Conservation (phyloP, 2,329 filamentous ascomycete genomes). For the Coniochaeta ligniaria region DNA sequence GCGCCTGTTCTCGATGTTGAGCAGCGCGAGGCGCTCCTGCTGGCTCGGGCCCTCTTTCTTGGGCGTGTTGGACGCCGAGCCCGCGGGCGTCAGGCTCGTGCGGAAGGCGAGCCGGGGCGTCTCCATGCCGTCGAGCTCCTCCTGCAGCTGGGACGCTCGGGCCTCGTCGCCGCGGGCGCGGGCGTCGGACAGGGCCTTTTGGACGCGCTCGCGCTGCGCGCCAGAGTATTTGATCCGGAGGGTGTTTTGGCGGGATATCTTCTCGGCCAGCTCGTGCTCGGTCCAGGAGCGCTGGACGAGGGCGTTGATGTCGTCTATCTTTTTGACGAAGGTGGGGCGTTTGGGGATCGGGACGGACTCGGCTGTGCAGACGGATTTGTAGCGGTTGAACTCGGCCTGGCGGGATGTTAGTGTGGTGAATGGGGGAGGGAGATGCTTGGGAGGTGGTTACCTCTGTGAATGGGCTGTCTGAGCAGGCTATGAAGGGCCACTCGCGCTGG, state of each 20-base stretch:
- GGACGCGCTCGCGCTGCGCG: slow-evolving; percentile 60
- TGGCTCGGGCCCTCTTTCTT: slow-evolving; percentile 48
- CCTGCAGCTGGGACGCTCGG: slow-evolving; percentile 44
- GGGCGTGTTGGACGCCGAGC: slow-evolving; percentile 35
- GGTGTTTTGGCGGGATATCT: slow-evolving; percentile 64
- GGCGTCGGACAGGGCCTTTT: slow-evolving; percentile 60
- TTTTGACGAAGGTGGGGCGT: slow-evolving; percentile 59
- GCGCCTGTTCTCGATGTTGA: slow-evolving; percentile 79
- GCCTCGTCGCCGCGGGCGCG: slow-evolving; percentile 55
- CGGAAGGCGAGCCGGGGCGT: slow-evolving; percentile 68
- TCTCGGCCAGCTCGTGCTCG: slow-evolving; percentile 72
- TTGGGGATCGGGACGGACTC: slow-evolving; percentile 70
- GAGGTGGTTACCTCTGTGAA: slow-evolving; percentile 67
- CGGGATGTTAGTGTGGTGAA: slow-evolving; percentile 12
- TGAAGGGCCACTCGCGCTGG: slow-evolving; percentile 81
- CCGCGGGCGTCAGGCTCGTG: slow-evolving; percentile 50
- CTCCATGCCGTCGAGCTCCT: slow-evolving; percentile 55
- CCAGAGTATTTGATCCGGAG: slow-evolving; percentile 61
- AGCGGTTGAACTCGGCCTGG: slow-evolving; percentile 73
- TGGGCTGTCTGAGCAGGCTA: slow-evolving; percentile 76
- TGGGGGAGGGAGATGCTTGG: slow-evolving; percentile 1
- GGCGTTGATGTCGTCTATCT: slow-evolving; percentile 73
- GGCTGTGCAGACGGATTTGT: slow-evolving; percentile 64
- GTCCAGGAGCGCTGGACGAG: slow-evolving; percentile 78
- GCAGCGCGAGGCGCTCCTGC: slow-evolving; percentile 73